Evolutionary conservation across 2,329 filamentous ascomycete genomes (phyloP), one percentile per base, ranked within the genome.

Genomic region (Thielaviopsis euricoi): DNA sequence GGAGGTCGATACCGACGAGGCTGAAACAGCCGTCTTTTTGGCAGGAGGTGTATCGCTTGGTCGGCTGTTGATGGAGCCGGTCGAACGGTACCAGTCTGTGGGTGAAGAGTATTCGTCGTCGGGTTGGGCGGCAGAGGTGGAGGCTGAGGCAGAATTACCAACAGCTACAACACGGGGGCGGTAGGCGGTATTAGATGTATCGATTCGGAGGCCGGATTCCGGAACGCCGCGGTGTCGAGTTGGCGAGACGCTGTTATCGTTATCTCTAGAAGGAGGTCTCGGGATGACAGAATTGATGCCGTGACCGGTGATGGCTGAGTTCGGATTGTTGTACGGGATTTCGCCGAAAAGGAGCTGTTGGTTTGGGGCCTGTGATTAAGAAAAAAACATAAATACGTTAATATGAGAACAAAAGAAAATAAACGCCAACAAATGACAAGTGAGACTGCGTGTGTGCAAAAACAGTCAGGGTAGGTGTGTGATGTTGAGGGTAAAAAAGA

Each of bases 121-220:
- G 46, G 74, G 70, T 63, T 82, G 74, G 51, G 80, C 62, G 78
- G 76, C 52, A 67, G 61, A 55, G 68, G 65, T 61, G 37, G 52
- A 33, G 5, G 26, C 2, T 15, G n/a, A 43, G 29, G 29, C 29
- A 33, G 29, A 33, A 33, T 2, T 10, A 53, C 5, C 21, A 19
- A 10, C n/a, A 37, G 55, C 26, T 10, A 19, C 17, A 22, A 19
- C 33, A 51, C 22, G 46, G 17, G 25, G 25, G 29, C 29, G 55
- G 19, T 17, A 23, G 23, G 43, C n/a, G 6, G 17, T 19, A 22
- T 51, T 51, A 15, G 55, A 29, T 3, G 69, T 72, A 60, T 76
- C 70, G 63, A 76, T 77, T 61, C 77, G 75, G 62, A 86, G 70
- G 66, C 77, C 82, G n/a, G 86, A 83, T 65, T 90, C 87, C 50